Base-by-base conservation (phyloP, 208 protist genomes). In the Acanthamoeba castellanii region DNA sequence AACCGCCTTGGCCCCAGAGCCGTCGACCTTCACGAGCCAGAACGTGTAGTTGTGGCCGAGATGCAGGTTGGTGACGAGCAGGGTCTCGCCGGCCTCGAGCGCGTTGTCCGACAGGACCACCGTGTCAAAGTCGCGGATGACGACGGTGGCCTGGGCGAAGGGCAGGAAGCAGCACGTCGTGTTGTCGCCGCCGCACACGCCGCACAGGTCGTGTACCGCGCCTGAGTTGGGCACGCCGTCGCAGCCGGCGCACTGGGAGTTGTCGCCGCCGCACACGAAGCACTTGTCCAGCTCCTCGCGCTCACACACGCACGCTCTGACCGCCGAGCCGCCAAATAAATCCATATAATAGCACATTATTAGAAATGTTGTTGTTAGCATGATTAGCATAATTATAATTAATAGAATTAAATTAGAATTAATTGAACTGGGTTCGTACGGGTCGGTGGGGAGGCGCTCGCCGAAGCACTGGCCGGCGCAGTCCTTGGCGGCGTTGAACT, bases 171-270 rank as follows among this genome's bases (percentile, higher is more conserved):
- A 72, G 45, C 78, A 87, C 0, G 45, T 59, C 78, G 78, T 8
- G 25, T 22, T 22, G 47, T 87, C 32, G 78, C 78, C 78, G 32
- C 78, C 78, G 78, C 78, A 87, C 45, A 59, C 78, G 78, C 34
- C 34, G 20, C 78, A 87, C 59, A 50, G 20, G 82, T 90, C 82
- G 0, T 14, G 27, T 16, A 7, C 50, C 45, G 37, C 0, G 0
- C 82, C 82, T 13, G 82, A 90, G 13, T 64, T 66, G 45, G 82
- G 27, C 0, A 90, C 61, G 34, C 45, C 34, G 52, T 90, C 82
- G 50, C 82, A 90, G 4, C 50, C 82, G 50, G 42, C 52, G 50
- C 82, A 90, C 50, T 0, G 0, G 45, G 50, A 27, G 50, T 90
- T 90, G 6, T 90, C 14, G 25, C 27, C 82, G 8, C 82, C 34